Evolutionary conservation across 441 rosid genomes (phyloP), one percentile per base, ranked within the genome.

Genomic region (Arabidopsis lyrata): DNA sequence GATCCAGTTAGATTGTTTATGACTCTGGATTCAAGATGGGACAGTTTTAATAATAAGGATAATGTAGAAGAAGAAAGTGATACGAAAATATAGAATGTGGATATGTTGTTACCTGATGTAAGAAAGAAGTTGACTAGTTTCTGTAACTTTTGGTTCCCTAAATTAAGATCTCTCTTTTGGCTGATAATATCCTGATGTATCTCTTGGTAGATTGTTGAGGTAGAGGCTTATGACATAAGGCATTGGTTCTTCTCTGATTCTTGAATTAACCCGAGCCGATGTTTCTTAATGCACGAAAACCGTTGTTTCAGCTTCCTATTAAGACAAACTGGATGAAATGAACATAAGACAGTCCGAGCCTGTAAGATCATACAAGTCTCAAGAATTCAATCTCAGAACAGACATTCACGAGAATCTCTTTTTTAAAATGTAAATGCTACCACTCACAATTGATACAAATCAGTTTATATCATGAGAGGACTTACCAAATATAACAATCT

Each of bases 1-100:
- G 54, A 48, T 20, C 54, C 54, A 18, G 54, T 48, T 48, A 48
- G 29, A 49, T 49, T 13, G 0, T 0, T 55, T 27, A 48, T 60
- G 52, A 60, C 61, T 38, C 2, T 71, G 61, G 67, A 71, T 60
- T 71, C 68, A 38, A 71, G 50, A 71, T 50, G 68, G 60, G 75
- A 60, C 42, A 70, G 60, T 9, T 70, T 70, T 61, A 60, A 12
- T 70, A 5, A 50, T 38, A 39, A 60, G 61, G 38, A 16, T 24
- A 27, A 0, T 38, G 41, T 31, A 29, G 65, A 39, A 39, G 16
- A 13, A 44, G 15, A 44, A 59, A 48, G 67, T 59, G 39, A 48
- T 4, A 59, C 16, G 58, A 35, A 58, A 34, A 49, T 9, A 48
- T 36, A 59, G 67, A 27, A 36, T 38, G 63, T 60, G 13, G 18